Evolutionary conservation across 2,329 filamentous ascomycete genomes (phyloP).

Genomic region (Trichothecium sympodiale): DNA sequence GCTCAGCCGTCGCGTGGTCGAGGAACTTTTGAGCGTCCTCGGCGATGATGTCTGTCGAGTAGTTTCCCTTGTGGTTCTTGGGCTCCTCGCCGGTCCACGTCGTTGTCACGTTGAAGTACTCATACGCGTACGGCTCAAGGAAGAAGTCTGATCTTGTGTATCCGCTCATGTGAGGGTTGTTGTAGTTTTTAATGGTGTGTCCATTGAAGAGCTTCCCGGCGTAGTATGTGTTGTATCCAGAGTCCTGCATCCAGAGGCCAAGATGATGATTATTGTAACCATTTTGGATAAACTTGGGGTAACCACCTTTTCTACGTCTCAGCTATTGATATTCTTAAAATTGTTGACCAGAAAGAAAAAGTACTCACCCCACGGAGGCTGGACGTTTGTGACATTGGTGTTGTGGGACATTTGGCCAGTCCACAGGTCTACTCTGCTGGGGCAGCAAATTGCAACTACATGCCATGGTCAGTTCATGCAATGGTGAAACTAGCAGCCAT

Average conservation of each 20-base stretch:
- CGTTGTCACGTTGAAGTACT: slow-evolving; percentile 55
- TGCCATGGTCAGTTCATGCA: not conserved
- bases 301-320: slow-evolving; percentile 14
- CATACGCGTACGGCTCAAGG: slow-evolving; percentile 56
- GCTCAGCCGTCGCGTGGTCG: slow-evolving; percentile 32
- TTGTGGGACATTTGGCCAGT: slow-evolving; percentile 6
- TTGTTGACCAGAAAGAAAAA: too few relatives aligned
- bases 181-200: slow-evolving; percentile 35
- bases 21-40: slow-evolving; percentile 39
- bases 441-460: slow-evolving; percentile 6
- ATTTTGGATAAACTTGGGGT: slow-evolving; percentile 36
- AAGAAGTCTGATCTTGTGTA: slow-evolving; percentile 47
- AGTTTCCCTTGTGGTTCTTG: slow-evolving; percentile 37
- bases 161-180: slow-evolving; percentile 39
- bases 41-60: slow-evolving; percentile 40
- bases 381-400: slow-evolving; percentile 7
- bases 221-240: slow-evolving; percentile 41
- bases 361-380: slow-evolving; percentile 2
- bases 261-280: slow-evolving; percentile 38
- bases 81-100: slow-evolving; percentile 46
- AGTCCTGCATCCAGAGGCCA: slow-evolving; percentile 37
- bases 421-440: slow-evolving; percentile 4
- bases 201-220: slow-evolving; percentile 42
- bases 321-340: too few relatives aligned
- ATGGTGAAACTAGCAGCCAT: too few relatives aligned